These are phyloP conservation scores for Corymbia citriodora DNA, from an alignment of 441 rosid species.

Conservation along the genomic window DNA sequence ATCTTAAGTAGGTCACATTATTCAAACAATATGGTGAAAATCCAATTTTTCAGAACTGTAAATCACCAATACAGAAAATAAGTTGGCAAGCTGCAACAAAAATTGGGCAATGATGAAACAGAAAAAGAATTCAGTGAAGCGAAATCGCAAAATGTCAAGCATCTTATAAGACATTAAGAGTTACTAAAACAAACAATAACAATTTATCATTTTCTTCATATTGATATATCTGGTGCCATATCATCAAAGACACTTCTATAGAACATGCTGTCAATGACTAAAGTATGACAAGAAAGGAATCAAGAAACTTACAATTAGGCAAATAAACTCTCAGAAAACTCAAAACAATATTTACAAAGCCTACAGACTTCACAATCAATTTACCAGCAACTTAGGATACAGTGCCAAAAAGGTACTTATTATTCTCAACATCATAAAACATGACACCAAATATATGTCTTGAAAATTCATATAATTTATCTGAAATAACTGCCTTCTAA, in stretches of 20 bases:
- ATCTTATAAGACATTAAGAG: not conserved
- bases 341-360: not conserved
- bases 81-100: not conserved
- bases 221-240: not conserved
- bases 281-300: not conserved
- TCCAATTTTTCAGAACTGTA: not conserved
- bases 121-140: not conserved
- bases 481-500: not conserved
- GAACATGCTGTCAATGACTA: not conserved
- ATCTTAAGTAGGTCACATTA: not conserved
- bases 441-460: not conserved
- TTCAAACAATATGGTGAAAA: not conserved
- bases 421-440: not conserved
- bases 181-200: not conserved
- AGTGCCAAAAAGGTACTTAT: not conserved
- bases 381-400: not conserved
- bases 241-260: not conserved
- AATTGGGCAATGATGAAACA: not conserved
- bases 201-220: not conserved
- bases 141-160: not conserved
- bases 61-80: not conserved
- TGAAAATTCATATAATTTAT: not conserved
- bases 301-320: not conserved
- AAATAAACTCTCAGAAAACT: not conserved
- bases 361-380: not conserved